Conservation (phyloP, 1,139 yeast genomes). For the Geotrichum restrictum region DNA sequence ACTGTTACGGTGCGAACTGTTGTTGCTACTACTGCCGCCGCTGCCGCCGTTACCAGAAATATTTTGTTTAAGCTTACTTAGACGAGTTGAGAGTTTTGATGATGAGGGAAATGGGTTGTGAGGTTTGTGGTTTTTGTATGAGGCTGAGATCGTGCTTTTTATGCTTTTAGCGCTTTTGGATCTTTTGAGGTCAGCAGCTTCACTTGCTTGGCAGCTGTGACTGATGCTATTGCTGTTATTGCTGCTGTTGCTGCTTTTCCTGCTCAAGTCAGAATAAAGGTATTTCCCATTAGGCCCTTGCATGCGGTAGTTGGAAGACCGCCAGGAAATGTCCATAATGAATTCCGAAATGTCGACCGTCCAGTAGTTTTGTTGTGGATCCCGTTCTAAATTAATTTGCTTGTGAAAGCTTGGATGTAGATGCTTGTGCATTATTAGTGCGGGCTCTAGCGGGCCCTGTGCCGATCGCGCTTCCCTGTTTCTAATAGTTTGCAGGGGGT, state of each 20-base stretch:
- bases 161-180: too few species aligned
- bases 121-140: background rate
- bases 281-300: background rate
- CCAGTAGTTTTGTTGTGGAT: conserved; percentile 27
- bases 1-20: too few species aligned
- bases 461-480: conserved; percentile 55
- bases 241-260: background rate
- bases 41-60: too few species aligned
- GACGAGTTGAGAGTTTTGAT: background rate
- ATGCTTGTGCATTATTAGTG: background rate
- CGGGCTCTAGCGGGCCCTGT: conserved; percentile 21
- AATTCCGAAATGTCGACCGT: conserved; percentile 29
- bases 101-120: background rate
- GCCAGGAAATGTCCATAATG: conserved; percentile 32
- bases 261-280: conserved; percentile 22
- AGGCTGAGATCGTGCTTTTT: too few species aligned
- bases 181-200: background rate
- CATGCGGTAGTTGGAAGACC: background rate
- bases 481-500: conserved; percentile 75
- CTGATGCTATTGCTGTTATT: background rate
- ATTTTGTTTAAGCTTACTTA: background rate
- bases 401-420: conserved; percentile 4
- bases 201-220: too few species aligned
- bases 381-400: background rate
- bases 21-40: too few species aligned